A percentile compares a stretch with the other conserved stretches of the same genome.
phyloP scores from a whole-genome alignment of 2,329 filamentous ascomycete genomes.

The Colletotrichum eremochloae region DNA sequence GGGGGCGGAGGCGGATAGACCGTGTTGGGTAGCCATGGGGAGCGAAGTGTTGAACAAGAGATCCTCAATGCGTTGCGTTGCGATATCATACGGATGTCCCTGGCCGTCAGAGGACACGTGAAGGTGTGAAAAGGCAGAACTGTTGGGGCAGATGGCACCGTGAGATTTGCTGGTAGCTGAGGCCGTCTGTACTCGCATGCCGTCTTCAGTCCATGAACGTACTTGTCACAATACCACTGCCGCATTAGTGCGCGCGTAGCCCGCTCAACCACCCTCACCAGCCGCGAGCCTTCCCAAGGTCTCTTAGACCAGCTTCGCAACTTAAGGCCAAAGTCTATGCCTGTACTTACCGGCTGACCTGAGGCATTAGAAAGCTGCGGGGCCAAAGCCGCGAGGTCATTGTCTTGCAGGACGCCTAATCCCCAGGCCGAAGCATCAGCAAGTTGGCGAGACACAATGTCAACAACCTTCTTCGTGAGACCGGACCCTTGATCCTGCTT shows the following conservation, averaged over 20 bases:
- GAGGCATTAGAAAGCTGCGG: conserved; percentile 60
- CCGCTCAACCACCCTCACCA: conserved; percentile 87
- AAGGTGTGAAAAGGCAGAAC: conserved; percentile 98
- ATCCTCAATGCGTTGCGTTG: conserved; percentile 95
- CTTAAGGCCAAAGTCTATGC: conserved; percentile 55
- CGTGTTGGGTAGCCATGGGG: conserved; percentile 85
- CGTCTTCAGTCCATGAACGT: conserved; percentile 72
- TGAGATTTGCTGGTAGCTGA: conserved; percentile 77
- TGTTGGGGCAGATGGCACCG: conserved; percentile 89
- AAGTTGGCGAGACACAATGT: conserved; percentile 91
- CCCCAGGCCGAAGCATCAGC: conserved; percentile 91
- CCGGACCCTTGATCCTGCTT: conserved; percentile 74
- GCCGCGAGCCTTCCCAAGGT: conserved; percentile 88
- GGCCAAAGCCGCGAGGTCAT: conserved; percentile 64
- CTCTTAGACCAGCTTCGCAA: conserved; percentile 75
- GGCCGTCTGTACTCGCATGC: conserved; percentile 77
- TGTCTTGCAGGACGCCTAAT: conserved; percentile 73
- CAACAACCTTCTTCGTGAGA: conserved; percentile 90
- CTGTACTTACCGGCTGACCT: conserved; percentile 50
- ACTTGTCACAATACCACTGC: conserved; percentile 89
- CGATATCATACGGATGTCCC: conserved; percentile 92
- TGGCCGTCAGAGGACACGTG: conserved; percentile 91
- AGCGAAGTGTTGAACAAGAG: conserved; percentile 87
- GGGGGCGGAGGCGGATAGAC: conserved; percentile 90
- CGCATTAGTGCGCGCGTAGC: conserved; percentile 82